Conservation (phyloP, 2,329 filamentous ascomycete species). For the Calonectria pseudoturangicola region DNA sequence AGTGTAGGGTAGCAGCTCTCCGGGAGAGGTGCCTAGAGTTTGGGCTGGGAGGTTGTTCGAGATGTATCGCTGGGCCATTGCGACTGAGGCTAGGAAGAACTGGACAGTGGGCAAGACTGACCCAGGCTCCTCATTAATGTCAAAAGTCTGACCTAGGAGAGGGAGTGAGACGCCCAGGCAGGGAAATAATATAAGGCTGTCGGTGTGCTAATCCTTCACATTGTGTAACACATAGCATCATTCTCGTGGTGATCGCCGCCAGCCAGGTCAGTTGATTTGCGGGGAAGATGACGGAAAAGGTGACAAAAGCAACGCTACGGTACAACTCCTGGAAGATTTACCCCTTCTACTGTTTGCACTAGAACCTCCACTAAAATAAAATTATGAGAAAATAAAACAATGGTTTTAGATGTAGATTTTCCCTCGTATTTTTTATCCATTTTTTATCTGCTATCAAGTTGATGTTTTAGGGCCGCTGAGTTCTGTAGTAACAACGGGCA, state of each 20-base stretch:
- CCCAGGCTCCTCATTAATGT: conserved; percentile 30
- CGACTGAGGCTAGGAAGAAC: conserved; percentile 27
- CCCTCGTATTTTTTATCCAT: no score
- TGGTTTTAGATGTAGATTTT: no score
- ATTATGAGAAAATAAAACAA: no score
- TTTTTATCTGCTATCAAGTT: no score
- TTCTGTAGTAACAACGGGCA: no score
- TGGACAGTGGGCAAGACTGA: conserved; percentile 21
- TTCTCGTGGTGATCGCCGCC: conserved; percentile 46
- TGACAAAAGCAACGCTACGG: conserved; percentile 11
- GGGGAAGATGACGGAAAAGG: conserved; percentile 20
- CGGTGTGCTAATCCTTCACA: not conserved
- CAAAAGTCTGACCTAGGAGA: not conserved
- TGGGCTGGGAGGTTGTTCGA: conserved; percentile 59
- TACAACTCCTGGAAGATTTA: no score
- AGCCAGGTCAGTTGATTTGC: conserved; percentile 43
- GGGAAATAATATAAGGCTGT: conserved; percentile 18
- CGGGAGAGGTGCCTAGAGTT: conserved; percentile 53
- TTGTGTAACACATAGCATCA: conserved; percentile 50
- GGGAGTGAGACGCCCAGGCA: not conserved
- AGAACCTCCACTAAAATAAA: no score
- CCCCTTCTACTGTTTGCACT: no score
- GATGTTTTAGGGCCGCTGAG: no score
- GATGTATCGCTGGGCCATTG: conserved; percentile 59
- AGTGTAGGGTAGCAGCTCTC: conserved; percentile 57